Base-by-base conservation (phyloP, 2,329 filamentous ascomycete genomes). In the Aspergillus alliaceus region DNA sequence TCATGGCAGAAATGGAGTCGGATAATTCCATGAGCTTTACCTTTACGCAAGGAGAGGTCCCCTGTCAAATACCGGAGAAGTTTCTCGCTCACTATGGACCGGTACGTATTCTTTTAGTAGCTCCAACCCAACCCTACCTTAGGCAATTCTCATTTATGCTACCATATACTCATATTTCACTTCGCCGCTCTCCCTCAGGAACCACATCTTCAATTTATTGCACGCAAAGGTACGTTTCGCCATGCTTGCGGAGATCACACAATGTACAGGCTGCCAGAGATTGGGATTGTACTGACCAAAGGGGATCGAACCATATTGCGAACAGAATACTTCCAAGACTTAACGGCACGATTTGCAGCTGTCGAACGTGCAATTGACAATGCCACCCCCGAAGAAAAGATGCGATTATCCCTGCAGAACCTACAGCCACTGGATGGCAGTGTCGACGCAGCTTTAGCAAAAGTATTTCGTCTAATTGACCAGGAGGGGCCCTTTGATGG, bases 401-500 rank as follows among this genome's bases (percentile, higher is more conserved):
- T 35, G 6, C 32, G 32, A 35, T 35, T 35, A n/a, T 35, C 7
- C 32, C 32, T 35, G 3, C 7, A 35, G 2, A 11, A 35, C 3
- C 32, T 35, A 14, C 32, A 35, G 15, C 32, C 32, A 35, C 12
- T 35, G 12, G 32, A 35, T 35, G 32, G 32, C 6, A 35, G 32
- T 35, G 32, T n/a, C 3, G 32, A 35, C 3, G 12, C 32, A 14
- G 32, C 32, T 3, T 35, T 35, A 14, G 32, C 14, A 14, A 12
- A 14, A 35, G 12, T 35, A 35, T 35, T 35, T n/a, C 32, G 32
- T n/a, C 14, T 35, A 3, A 35, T 35, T 35, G 32, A 35, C 32
- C 20, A 31, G 25, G 24, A 27, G 15, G 46, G n/a, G 14, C 46
- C 31, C 24, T 18, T 69, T 18, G 64, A 62, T 18, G 68, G 66